A percentile compares a stretch with the other conserved stretches of the same genome.
phyloP scores from a whole-genome alignment of 352 stramenopile species.

The Pythium myriotylum region DNA sequence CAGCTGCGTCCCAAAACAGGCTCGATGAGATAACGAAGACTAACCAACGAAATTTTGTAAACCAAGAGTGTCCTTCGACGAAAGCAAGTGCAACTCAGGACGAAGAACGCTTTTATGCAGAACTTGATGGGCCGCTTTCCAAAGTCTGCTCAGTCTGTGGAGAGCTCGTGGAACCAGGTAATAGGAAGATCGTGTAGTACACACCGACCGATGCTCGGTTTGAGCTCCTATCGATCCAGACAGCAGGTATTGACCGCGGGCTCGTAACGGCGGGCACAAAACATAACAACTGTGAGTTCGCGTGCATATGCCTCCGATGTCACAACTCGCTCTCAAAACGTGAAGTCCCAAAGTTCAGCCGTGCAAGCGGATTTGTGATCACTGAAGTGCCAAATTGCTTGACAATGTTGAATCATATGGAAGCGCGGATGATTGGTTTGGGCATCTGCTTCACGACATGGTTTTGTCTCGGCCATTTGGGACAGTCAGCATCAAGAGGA shows the following conservation, averaged over 20 bases:
- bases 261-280: slow-evolving; percentile 2
- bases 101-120: no score
- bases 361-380: not conserved
- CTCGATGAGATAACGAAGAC: no score
- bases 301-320: slow-evolving; percentile 1
- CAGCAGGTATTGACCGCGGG: not conserved
- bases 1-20: no score
- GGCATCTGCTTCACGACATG: slow-evolving; percentile 14
- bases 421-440: slow-evolving; percentile 8
- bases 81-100: no score
- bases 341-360: slow-evolving; percentile 8
- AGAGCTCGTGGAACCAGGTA: no score
- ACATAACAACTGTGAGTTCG: not conserved
- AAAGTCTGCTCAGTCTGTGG: no score
- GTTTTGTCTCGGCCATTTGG: not conserved
- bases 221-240: not conserved
- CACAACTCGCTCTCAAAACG: not conserved
- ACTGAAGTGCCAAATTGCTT: slow-evolving; percentile 1
- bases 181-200: not conserved
- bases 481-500: not conserved
- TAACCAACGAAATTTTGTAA: no score
- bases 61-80: no score
- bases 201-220: not conserved
- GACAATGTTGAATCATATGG: slow-evolving; percentile 6
- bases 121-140: no score